Percentiles rank a stretch among this genome's conserved stretches.
Evolutionary conservation across 2,329 filamentous ascomycete genomes (phyloP).

Genomic region (Aspergillus carbonarius): DNA sequence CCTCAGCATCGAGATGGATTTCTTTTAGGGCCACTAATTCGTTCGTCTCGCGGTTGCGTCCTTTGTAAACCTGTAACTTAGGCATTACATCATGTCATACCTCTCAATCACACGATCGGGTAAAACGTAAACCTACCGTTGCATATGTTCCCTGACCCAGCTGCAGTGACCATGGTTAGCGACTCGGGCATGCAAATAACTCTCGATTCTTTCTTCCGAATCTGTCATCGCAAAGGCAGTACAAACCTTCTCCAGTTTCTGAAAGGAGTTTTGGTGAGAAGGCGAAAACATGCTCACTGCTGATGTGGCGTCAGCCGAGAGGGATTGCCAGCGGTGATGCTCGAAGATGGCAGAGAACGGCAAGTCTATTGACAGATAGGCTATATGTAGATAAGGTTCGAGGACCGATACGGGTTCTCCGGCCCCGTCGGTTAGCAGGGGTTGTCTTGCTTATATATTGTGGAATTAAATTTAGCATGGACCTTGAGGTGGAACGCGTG

Average conservation of each 20-base stretch:
- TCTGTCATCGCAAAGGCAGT: background rate
- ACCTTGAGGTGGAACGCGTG: background rate
- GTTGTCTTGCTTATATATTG: background rate
- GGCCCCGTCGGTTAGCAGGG: background rate
- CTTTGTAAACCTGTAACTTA: background rate
- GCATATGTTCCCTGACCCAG: constrained; percentile 1
- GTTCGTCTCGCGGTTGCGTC: background rate
- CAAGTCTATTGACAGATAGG: background rate
- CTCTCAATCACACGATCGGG: background rate
- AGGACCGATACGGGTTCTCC: background rate
- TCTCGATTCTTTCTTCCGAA: background rate
- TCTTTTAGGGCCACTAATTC: background rate
- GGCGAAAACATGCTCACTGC: background rate
- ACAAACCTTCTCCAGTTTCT: background rate
- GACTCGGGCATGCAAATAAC: background rate
- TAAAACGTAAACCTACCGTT: background rate
- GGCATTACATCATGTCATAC: background rate
- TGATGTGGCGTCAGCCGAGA: background rate
- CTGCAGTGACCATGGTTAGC: background rate
- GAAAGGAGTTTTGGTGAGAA: background rate
- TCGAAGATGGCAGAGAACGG: background rate
- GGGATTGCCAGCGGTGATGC: too few species aligned
- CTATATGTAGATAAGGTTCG: background rate
- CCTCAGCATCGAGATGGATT: constrained; percentile 54
- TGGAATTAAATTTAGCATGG: background rate